Conservation (phyloP, 2,329 filamentous ascomycete genomes). For the Xylaria sp. region DNA sequence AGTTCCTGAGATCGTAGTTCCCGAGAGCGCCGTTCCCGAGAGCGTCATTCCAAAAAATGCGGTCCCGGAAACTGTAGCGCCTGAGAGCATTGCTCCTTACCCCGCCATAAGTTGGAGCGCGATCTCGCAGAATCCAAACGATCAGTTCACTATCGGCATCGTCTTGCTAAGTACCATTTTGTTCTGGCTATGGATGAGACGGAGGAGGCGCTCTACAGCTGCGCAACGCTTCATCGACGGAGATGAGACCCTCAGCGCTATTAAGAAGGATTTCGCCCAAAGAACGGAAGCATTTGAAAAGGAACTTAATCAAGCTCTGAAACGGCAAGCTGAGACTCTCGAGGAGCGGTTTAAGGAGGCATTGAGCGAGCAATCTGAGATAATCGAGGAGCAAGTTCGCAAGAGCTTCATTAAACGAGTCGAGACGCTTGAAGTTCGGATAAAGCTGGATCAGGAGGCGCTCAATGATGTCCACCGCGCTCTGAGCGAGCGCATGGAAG, state of each 20-base stretch:
- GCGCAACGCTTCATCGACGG: conserved; percentile 18
- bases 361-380: conserved; percentile 35
- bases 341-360: conserved; percentile 39
- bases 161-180: conserved; percentile 32
- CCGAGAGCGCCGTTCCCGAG: conserved; percentile 1
- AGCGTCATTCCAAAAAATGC: not conserved
- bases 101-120: conserved; percentile 2
- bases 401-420: conserved; percentile 41
- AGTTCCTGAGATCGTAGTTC: conserved; percentile 2
- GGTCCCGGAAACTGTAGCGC: conserved; percentile 8
- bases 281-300: conserved; percentile 37
- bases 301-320: conserved; percentile 35
- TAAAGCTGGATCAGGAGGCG: conserved; percentile 44
- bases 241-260: conserved; percentile 31
- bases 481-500: conserved; percentile 42
- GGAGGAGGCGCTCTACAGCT: conserved; percentile 21
- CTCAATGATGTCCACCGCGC: conserved; percentile 41
- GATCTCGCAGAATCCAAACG: conserved; percentile 11
- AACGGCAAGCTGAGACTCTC: conserved; percentile 32
- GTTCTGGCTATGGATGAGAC: conserved; percentile 33
- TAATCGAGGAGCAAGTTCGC: conserved; percentile 39
- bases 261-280: conserved; percentile 34
- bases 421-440: conserved; percentile 42
- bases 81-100: not conserved
- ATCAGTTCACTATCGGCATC: conserved; percentile 30